Percentiles rank a stretch among this genome's conserved stretches.
Evolutionary conservation across 495 filamentous ascomycete species (phyloP).

Genomic region (Rusavskia elegans): DNA sequence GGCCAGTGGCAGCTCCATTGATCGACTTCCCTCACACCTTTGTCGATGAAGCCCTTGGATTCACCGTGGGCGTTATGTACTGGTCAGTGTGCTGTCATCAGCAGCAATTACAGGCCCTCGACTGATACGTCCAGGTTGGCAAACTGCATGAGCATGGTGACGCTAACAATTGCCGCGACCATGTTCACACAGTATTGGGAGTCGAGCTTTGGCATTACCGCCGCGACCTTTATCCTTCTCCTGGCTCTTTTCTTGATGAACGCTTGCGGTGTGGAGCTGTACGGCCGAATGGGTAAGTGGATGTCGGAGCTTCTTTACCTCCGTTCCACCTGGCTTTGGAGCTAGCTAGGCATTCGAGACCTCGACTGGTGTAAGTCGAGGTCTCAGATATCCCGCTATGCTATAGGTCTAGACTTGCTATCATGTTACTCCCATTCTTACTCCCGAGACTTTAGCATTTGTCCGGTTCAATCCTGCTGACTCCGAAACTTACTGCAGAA

Average conservation of each 20-base stretch:
- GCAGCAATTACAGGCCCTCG: too few species aligned
- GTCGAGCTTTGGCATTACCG: constrained; percentile 5
- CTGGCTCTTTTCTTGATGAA: constrained; percentile 14
- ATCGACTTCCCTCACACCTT: constrained; percentile 25
- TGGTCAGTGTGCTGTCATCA: constrained; percentile 13
- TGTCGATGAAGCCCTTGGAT: constrained; percentile 24
- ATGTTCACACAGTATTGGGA: constrained; percentile 14
- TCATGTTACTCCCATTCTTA: too few species aligned
- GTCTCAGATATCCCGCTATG: too few species aligned
- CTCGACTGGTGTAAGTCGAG: too few species aligned
- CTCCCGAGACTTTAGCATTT: too few species aligned
- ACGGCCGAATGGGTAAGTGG: constrained; percentile 13
- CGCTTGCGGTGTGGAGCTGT: constrained; percentile 17
- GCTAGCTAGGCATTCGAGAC: too few species aligned
- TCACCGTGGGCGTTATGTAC: constrained; percentile 24
- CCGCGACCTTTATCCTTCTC: constrained; percentile 13
- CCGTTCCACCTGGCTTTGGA: too few species aligned
- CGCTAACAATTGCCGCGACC: constrained; percentile 14
- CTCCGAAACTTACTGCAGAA: not conserved
- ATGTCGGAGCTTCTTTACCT: too few species aligned
- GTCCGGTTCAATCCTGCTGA: too few species aligned
- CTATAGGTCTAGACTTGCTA: too few species aligned
- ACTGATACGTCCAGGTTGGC: constrained; percentile 9
- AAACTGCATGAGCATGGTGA: constrained; percentile 18
- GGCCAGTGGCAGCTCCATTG: constrained; percentile 23